These are phyloP conservation scores for Sphaerulina populicola DNA, from an alignment of 2,329 filamentous ascomycete genomes.

Conservation along the genomic window DNA sequence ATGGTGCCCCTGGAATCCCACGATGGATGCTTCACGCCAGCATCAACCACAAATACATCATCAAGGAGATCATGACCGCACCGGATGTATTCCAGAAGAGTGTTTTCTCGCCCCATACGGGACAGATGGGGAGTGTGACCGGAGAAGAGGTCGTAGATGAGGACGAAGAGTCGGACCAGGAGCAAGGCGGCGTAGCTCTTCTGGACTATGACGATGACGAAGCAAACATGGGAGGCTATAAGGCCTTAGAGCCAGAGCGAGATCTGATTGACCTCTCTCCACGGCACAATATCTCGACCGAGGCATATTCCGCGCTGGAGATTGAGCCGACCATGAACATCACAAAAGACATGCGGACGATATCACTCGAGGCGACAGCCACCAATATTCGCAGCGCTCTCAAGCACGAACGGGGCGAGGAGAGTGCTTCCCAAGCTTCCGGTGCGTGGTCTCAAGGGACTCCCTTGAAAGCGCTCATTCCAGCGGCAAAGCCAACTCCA, in stretches of 20 bases:
- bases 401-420: background rate
- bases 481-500: conserved; percentile 10
- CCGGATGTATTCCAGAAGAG: conserved; percentile 21
- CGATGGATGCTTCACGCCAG: conserved; percentile 40
- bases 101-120: conserved; percentile 5
- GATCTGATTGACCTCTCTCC: conserved; percentile 9
- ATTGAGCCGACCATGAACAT: background rate
- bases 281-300: background rate
- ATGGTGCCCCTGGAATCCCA: conserved; percentile 29
- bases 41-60: conserved; percentile 45
- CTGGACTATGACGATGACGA: conserved; percentile 17
- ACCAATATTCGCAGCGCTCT: background rate
- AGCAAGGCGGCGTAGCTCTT: conserved; percentile 16
- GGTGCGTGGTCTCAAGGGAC: conserved; percentile 7
- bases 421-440: background rate
- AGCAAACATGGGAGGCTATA: conserved; percentile 18
- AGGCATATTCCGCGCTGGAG: background rate
- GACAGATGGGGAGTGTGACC: too few relatives aligned
- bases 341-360: conserved; percentile 3
- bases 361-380: conserved; percentile 6
- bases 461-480: conserved; percentile 13
- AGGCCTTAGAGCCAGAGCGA: conserved; percentile 11
- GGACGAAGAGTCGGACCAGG: conserved; percentile 5
- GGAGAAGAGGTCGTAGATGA: conserved; percentile 2
- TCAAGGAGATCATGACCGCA: conserved; percentile 33